Evolutionary conservation across 2,329 filamentous ascomycete species (phyloP).

Genomic region (Fonsecaea monophora): DNA sequence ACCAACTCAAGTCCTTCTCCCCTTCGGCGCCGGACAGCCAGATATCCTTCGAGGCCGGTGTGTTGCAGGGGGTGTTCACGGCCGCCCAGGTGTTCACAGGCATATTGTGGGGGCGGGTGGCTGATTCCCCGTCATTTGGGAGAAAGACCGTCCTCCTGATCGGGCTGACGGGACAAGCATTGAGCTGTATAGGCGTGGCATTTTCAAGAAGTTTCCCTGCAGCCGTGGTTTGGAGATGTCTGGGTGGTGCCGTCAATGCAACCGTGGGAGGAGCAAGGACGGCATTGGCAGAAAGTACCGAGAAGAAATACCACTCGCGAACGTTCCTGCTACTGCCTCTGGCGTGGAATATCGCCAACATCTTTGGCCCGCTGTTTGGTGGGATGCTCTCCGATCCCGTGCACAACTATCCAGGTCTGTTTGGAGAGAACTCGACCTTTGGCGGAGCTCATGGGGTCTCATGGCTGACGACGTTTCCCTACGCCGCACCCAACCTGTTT

Average conservation of each 20-base stretch:
- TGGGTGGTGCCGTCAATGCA: constrained; percentile 73
- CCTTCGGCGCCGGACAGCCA: constrained; percentile 57
- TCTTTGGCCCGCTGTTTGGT: constrained; percentile 63
- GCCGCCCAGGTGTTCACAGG: constrained; percentile 76
- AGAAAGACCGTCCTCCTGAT: constrained; percentile 79
- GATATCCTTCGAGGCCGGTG: constrained; percentile 73
- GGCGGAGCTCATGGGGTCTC: constrained; percentile 62
- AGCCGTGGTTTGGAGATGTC: constrained; percentile 67
- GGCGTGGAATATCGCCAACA: constrained; percentile 70
- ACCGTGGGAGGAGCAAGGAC: constrained; percentile 76
- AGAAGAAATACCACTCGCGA: constrained; percentile 66
- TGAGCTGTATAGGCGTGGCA: constrained; percentile 72
- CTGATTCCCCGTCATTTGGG: constrained; percentile 54
- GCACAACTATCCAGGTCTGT: constrained; percentile 66
- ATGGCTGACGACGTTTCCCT: constrained; percentile 70
- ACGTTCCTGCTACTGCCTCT: constrained; percentile 68
- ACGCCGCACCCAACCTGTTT: constrained; percentile 71
- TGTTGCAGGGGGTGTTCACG: constrained; percentile 75
- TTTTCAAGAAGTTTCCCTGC: constrained; percentile 68
- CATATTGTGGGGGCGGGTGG: constrained; percentile 74
- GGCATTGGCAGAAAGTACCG: constrained; percentile 75
- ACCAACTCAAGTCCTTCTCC: constrained; percentile 75
- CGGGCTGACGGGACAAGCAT: constrained; percentile 71
- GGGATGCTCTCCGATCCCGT: constrained; percentile 72
- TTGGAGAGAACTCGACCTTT: constrained; percentile 65